Percentiles rank a stretch among this genome's conserved stretches.
phyloP scores from a whole-genome alignment of 2,329 filamentous ascomycete species.

The Cladophialophora yegresii region DNA sequence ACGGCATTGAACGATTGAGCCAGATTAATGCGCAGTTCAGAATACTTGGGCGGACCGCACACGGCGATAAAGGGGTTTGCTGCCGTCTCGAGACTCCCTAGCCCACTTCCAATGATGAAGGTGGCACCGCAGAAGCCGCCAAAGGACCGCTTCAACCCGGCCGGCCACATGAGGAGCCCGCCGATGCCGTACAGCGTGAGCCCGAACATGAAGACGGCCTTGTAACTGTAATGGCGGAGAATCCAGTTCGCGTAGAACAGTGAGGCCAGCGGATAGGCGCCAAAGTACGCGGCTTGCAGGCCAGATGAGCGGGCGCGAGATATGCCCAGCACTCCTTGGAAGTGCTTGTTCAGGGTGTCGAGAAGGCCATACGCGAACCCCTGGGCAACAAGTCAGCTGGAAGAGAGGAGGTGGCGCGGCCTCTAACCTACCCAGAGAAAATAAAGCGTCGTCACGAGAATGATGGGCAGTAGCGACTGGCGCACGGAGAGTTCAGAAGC shows the following conservation, averaged over 20 bases:
- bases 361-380: conserved; percentile 53
- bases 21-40: conserved; percentile 71
- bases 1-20: conserved; percentile 76
- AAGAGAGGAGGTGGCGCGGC: neutral
- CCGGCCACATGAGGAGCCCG: conserved; percentile 82
- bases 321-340: conserved; percentile 58
- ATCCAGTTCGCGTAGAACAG: conserved; percentile 60
- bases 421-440: conserved; percentile 55
- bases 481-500: conserved; percentile 47
- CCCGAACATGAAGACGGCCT: conserved; percentile 75
- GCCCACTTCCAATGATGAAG: conserved; percentile 72
- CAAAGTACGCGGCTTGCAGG: conserved; percentile 66
- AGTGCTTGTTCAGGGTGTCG: conserved; percentile 57
- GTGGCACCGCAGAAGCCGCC: conserved; percentile 68
- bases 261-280: conserved; percentile 56
- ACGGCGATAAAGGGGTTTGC: conserved; percentile 75
- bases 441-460: conserved; percentile 52
- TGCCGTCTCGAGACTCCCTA: conserved; percentile 73
- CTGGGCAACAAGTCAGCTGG: conserved; percentile 31
- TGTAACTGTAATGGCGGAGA: conserved; percentile 73
- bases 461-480: conserved; percentile 49
- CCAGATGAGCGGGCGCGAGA: conserved; percentile 60
- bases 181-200: conserved; percentile 68
- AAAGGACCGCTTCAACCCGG: conserved; percentile 70
- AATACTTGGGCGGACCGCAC: conserved; percentile 72